Evolutionary conservation across 768 basidiomycete genomes (phyloP).

Genomic region (Tylopilus sp.): DNA sequence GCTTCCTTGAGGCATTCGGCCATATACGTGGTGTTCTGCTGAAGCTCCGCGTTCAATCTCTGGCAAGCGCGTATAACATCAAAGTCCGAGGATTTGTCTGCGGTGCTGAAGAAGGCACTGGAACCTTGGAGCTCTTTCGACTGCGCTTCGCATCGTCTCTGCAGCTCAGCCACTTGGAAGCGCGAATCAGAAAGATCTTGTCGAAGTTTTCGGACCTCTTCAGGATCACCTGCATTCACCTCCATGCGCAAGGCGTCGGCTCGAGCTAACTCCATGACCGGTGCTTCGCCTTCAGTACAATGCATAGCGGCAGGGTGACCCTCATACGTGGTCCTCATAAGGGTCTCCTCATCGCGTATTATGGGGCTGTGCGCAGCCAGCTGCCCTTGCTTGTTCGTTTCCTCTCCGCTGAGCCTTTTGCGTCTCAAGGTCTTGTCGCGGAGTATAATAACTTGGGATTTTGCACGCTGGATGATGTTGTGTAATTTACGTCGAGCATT

Average conservation of each 20-base stretch:
- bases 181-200: conserved; percentile 2
- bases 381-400: no score
- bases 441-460: no score
- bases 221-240: neutral
- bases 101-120: conserved; percentile 2
- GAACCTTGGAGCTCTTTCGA: conserved; percentile 8
- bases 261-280: neutral
- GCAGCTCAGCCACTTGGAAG: neutral
- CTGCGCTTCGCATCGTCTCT: conserved; percentile 9
- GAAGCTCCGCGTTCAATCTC: conserved; percentile 12
- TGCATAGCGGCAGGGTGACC: no score
- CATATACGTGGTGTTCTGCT: conserved; percentile 10
- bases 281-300: neutral
- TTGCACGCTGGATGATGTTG: no score
- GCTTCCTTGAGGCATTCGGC: conserved; percentile 2
- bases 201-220: conserved; percentile 5
- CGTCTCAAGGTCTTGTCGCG: no score
- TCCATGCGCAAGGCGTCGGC: no score
- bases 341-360: neutral
- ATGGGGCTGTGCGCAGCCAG: no score
- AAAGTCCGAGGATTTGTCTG: conserved; percentile 13
- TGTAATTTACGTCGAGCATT: no score
- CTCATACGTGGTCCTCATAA: no score
- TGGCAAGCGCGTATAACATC: conserved; percentile 5
- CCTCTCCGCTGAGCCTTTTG: no score